Conservation (phyloP, 495 filamentous ascomycete genomes). For the Umbilicaria muhlenbergii region DNA sequence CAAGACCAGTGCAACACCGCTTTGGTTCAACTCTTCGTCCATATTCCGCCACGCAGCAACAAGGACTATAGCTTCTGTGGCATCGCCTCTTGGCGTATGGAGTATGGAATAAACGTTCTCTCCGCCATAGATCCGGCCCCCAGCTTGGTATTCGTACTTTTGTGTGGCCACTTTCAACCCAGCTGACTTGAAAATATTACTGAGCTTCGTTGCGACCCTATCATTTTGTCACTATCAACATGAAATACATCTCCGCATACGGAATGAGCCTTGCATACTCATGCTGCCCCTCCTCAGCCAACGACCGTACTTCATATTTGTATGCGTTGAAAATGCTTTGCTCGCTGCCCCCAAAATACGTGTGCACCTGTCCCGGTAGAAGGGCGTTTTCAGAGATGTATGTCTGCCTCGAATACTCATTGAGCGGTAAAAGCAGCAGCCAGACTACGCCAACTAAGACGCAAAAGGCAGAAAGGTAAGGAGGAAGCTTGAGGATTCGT, state of each 20-base stretch:
- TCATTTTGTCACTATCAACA: not conserved
- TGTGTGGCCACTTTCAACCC: slow-evolving; percentile 80
- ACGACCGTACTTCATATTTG: slow-evolving; percentile 59
- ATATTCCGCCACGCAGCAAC: slow-evolving; percentile 80
- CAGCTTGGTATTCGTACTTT: slow-evolving; percentile 61
- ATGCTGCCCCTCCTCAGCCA: slow-evolving; percentile 34
- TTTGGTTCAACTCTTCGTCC: slow-evolving; percentile 63
- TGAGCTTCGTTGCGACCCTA: slow-evolving; percentile 54
- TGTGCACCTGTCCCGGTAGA: slow-evolving; percentile 89
- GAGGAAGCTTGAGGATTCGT: slow-evolving; percentile 55
- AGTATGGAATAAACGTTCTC: slow-evolving; percentile 91
- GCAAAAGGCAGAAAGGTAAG: slow-evolving; percentile 75
- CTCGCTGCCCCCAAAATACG: slow-evolving; percentile 91
- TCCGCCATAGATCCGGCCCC: slow-evolving; percentile 57
- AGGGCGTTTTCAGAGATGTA: slow-evolving; percentile 98
- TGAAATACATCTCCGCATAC: not conserved
- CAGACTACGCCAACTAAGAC: slow-evolving; percentile 78
- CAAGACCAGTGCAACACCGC: slow-evolving; percentile 70
- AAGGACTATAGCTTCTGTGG: slow-evolving; percentile 93
- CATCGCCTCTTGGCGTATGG: slow-evolving; percentile 89
- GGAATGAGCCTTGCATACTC: slow-evolving; percentile 20
- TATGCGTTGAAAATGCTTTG: slow-evolving; percentile 92
- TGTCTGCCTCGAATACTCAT: slow-evolving; percentile 81
- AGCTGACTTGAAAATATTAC: slow-evolving; percentile 53
- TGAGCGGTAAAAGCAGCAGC: slow-evolving; percentile 82